A percentile compares a stretch with the other conserved stretches of the same genome.
These are phyloP conservation scores for Capsella bursapastoris DNA, from an alignment of 345 rosid genomes.

Conservation along the genomic window DNA sequence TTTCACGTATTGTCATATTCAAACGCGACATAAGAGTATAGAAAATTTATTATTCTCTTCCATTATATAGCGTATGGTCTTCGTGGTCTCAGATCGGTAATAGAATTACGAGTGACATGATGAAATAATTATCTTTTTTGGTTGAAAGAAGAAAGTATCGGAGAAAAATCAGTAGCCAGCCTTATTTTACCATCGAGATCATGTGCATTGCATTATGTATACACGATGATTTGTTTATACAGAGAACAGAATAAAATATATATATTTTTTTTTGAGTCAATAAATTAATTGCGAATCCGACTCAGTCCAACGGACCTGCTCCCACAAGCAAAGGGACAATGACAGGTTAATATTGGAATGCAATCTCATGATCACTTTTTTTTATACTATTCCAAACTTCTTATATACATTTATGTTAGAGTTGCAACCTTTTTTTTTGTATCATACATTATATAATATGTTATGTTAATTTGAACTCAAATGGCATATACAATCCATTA, in stretches of 20 bases:
- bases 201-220: slow-evolving; percentile 37
- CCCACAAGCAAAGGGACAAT: slow-evolving; percentile 41
- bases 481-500: not conserved
- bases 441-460: not conserved
- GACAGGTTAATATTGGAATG: slow-evolving; percentile 40
- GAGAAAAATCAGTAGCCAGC: slow-evolving; percentile 36
- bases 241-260: not conserved
- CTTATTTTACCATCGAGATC: slow-evolving; percentile 48
- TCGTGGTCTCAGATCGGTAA: not conserved
- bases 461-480: not conserved
- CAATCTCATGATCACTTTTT: slow-evolving; percentile 33
- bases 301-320: slow-evolving; percentile 42
- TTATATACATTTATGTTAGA: not conserved
- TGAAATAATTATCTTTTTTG: not conserved
- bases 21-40: slow-evolving; percentile 29
- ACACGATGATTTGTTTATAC: slow-evolving; percentile 33
- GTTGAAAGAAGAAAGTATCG: not conserved
- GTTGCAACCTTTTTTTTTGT: not conserved
- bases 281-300: slow-evolving; percentile 40
- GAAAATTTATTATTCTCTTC: slow-evolving; percentile 12
- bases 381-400: slow-evolving; percentile 1
- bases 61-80: not conserved
- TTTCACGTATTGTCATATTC: slow-evolving; percentile 29
- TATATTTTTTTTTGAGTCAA: not conserved
- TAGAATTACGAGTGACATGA: not conserved